phyloP scores from a whole-genome alignment of 768 basidiomycete species.

The Tricholoma bakamatsutake region DNA sequence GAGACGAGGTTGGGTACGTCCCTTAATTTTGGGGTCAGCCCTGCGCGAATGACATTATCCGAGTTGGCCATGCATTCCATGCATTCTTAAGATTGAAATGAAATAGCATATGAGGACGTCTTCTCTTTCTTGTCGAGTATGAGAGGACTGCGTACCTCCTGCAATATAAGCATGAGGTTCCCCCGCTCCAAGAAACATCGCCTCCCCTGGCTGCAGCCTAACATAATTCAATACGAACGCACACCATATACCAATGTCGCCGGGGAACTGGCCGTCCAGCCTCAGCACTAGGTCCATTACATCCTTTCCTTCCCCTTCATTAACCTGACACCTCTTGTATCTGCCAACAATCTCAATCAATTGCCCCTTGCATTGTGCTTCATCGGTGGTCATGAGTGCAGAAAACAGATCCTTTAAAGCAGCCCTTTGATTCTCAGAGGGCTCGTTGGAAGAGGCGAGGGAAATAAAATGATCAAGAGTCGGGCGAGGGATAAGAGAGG shows the following conservation, averaged over 20 bases:
- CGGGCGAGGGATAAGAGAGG: conserved; percentile 55
- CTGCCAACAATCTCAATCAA: conserved; percentile 55
- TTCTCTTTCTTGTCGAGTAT: background rate
- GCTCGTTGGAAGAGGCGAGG: conserved; percentile 36
- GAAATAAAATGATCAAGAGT: conserved; percentile 48
- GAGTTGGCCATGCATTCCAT: conserved; percentile 99
- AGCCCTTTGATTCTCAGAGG: conserved; percentile 39
- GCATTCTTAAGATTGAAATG: conserved; percentile 54
- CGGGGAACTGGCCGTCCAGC: conserved; percentile 74
- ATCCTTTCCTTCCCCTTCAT: conserved; percentile 35
- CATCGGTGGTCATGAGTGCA: conserved; percentile 78
- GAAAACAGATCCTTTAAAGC: conserved; percentile 75
- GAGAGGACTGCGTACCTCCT: conserved; percentile 56
- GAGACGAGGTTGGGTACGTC: conserved; percentile 88
- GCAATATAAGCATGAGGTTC: conserved; percentile 96
- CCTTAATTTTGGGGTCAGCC: conserved; percentile 92
- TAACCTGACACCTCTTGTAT: conserved; percentile 43
- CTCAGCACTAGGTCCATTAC: conserved; percentile 57
- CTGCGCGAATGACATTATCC: conserved; percentile 98
- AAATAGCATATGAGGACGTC: conserved; percentile 2
- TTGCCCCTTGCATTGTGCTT: conserved; percentile 42
- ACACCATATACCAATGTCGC: conserved; percentile 92
- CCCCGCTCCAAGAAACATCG: conserved; percentile 92
- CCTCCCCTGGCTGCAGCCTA: conserved; percentile 72
- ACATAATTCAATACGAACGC: conserved; percentile 87